Evolutionary conservation across 2,329 filamentous ascomycete species (phyloP).

Genomic region (Fonsecaea pedrosoi): DNA sequence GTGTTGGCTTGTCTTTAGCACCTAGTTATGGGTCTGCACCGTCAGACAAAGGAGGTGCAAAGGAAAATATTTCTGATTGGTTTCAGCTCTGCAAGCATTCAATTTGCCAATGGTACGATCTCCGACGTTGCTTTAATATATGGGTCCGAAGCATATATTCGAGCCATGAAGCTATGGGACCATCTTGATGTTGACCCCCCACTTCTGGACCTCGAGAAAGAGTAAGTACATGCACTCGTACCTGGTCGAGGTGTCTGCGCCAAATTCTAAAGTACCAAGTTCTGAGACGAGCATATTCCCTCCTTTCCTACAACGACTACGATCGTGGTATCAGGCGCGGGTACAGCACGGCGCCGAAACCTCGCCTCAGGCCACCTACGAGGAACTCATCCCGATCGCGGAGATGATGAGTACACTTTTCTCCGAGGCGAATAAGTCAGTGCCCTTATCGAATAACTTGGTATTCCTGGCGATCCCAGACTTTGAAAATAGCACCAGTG

Average conservation of each 20-base stretch:
- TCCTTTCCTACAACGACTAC: conserved; percentile 18
- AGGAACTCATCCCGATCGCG: conserved; percentile 17
- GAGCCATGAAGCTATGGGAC: conserved; percentile 17
- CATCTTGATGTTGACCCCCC: conserved; percentile 10
- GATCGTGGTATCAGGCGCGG: conserved; percentile 10
- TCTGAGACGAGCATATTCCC: conserved; percentile 11
- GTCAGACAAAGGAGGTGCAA: conserved; percentile 7
- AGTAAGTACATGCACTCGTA: conserved; percentile 8
- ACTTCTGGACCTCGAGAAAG: background rate
- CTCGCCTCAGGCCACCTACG: conserved; percentile 8
- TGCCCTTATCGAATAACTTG: conserved; percentile 15
- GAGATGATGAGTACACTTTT: conserved; percentile 23
- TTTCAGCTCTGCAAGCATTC: conserved; percentile 21
- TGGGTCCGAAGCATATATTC: conserved; percentile 19
- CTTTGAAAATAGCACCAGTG: conserved; percentile 21
- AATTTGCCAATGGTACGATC: conserved; percentile 23
- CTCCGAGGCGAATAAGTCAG: conserved; percentile 19
- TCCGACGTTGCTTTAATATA: conserved; percentile 16
- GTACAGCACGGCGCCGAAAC: background rate
- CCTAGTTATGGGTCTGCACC: conserved; percentile 17
- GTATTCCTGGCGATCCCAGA: conserved; percentile 20
- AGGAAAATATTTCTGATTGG: conserved; percentile 8
- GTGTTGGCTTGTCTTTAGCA: conserved; percentile 22
- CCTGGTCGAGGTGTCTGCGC: conserved; percentile 13
- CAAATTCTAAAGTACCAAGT: conserved; percentile 16